Evolutionary conservation across 257 asterid genomes (phyloP), one percentile per base, ranked within the genome.

Genomic region (Coffea eugenioides): DNA sequence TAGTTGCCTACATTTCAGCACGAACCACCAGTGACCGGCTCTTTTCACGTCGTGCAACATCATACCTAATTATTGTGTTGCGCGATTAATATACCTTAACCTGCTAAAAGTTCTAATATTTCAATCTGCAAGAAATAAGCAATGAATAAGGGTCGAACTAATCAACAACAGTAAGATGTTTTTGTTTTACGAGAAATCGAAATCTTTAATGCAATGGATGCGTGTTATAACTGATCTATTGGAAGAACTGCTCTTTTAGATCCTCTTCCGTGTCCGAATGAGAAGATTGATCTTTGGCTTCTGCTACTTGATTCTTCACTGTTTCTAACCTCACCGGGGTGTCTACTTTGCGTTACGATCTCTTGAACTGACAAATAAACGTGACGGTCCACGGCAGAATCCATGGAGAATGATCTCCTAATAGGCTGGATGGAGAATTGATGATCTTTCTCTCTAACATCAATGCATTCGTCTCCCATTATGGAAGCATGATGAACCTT

Each of bases 361-460:
- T 91, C 97, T 84, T 91, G 97, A 57, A 92, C 89, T 23, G 98
- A 84, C 75, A 85, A 36, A 66, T 88, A 91, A 70, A 89, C 86
- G 13, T 83, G 81, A 2, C 88, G 88, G 49, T 92, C 98, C 1
- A 68, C 90, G 0, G 90, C 97, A 18, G 97, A 94, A 76, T 94
- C 98, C 98, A 94, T 92, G 0, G 97, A 94, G 83, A 92, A 94
- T 11, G 98, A 94, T 77, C 97, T 86, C 65, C 97, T 88, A 59
- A 94, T 92, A 0, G 97, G 91, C 81, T 90, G 89, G 51, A 91
- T 54, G 14, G 85, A 45, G 71, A 94, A 91, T 52, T 87, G 93
- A 45, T 88, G 86, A 51, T 91, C 93, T 57, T 85, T 85, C 41
- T 79, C 91, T 54, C 94, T 84, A 20, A 86, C 86, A 77, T 87